phyloP scores from a whole-genome alignment of 257 asterid species.

The Leptodermis oblonga region DNA sequence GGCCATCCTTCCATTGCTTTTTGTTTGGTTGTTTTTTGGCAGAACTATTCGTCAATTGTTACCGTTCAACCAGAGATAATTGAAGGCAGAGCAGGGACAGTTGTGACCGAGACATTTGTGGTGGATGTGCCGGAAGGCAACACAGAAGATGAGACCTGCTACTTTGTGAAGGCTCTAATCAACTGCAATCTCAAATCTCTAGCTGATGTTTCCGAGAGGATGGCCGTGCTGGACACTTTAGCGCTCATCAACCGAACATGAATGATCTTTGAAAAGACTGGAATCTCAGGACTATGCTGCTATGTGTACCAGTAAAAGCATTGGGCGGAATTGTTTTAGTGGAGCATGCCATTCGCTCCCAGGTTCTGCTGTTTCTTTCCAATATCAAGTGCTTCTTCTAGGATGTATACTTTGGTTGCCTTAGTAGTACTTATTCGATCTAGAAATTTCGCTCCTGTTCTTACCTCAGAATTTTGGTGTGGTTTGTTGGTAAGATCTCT shows the following conservation, averaged over 20 bases:
- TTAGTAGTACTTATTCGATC: background rate
- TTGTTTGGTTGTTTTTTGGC: slow-evolving; percentile 19
- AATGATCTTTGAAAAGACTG: background rate
- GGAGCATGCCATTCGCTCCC: background rate
- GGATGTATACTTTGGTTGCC: background rate
- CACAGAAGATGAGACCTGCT: slow-evolving; percentile 75
- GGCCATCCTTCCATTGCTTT: background rate
- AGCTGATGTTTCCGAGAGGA: slow-evolving; percentile 76
- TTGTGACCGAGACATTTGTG: slow-evolving; percentile 67
- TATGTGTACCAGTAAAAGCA: background rate
- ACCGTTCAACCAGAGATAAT: slow-evolving; percentile 66
- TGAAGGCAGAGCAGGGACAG: slow-evolving; percentile 55
- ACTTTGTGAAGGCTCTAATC: slow-evolving; percentile 73
- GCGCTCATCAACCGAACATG: slow-evolving; percentile 13
- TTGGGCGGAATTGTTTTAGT: background rate
- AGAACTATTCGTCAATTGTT: slow-evolving; percentile 76
- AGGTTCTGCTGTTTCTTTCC: background rate
- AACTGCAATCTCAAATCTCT: slow-evolving; percentile 79
- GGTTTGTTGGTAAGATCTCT: background rate
- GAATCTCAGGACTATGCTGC: background rate
- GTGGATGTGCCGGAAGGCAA: slow-evolving; percentile 88
- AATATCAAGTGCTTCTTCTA: slow-evolving; percentile 5
- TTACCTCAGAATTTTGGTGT: slow-evolving; percentile 1
- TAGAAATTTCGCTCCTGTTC: slow-evolving; percentile 2
- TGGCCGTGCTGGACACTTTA: slow-evolving; percentile 45